A percentile compares a stretch with the other conserved stretches of the same genome.
phyloP scores from a whole-genome alignment of 2,329 filamentous ascomycete genomes.

The Penicillium psychrosexuale region DNA sequence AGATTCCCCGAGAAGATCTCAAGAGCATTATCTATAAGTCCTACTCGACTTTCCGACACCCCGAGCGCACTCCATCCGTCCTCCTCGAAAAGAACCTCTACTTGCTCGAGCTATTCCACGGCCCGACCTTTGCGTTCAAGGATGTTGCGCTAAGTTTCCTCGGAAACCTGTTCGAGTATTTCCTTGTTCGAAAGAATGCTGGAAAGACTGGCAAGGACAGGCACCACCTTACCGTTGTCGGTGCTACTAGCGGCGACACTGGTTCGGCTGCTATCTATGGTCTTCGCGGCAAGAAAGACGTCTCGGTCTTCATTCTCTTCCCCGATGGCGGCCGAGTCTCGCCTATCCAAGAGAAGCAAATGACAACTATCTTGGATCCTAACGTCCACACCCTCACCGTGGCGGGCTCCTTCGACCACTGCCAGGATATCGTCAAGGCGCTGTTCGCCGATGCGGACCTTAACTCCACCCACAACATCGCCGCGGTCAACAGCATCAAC shows the following conservation, averaged over 20 bases:
- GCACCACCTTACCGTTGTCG: constrained; percentile 81
- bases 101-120: constrained; percentile 92
- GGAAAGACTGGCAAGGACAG: constrained; percentile 53
- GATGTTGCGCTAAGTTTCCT: constrained; percentile 90
- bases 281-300: constrained; percentile 90
- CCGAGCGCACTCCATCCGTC: constrained; percentile 65
- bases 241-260: constrained; percentile 81
- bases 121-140: constrained; percentile 93
- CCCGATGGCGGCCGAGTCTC: constrained; percentile 84
- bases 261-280: constrained; percentile 96
- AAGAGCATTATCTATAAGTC: constrained; percentile 78
- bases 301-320: constrained; percentile 91
- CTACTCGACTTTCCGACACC: constrained; percentile 78
- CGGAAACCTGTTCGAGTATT: constrained; percentile 74
- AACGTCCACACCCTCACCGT: constrained; percentile 94
- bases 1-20: constrained; percentile 78
- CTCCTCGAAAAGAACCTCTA: constrained; percentile 73
- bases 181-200: constrained; percentile 45
- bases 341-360: constrained; percentile 84
- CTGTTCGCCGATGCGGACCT: constrained; percentile 82
- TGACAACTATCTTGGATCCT: constrained; percentile 82
- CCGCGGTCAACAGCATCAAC: constrained; percentile 96
- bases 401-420: constrained; percentile 91
- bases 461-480: constrained; percentile 78
- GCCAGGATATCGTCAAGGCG: constrained; percentile 93